Conservation (phyloP, 2,329 filamentous ascomycete species). For the Aspergillus alliaceus region DNA sequence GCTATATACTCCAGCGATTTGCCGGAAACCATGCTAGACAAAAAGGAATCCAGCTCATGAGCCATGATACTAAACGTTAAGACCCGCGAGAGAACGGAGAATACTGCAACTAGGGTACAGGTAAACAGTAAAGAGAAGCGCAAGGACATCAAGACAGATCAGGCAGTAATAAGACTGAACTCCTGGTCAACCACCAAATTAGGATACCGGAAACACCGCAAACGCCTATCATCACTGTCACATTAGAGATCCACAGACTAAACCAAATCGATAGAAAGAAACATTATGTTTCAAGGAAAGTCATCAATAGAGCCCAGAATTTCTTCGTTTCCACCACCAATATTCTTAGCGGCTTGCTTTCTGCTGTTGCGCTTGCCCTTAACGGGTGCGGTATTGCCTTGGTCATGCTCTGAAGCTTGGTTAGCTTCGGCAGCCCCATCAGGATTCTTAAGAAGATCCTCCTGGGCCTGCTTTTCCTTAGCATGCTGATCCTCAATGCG, state of each 20-base stretch:
- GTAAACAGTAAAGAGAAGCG: neutral
- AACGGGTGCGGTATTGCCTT: slow-evolving; percentile 24
- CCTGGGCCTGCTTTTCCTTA: slow-evolving; percentile 45
- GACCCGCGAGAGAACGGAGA: neutral
- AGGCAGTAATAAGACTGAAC: slow-evolving; percentile 1
- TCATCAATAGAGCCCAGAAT: slow-evolving; percentile 42
- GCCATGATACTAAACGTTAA: neutral
- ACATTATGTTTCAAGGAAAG: slow-evolving; percentile 20
- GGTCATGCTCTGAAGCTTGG: slow-evolving; percentile 28
- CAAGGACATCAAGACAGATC: neutral
- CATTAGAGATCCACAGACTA: neutral
- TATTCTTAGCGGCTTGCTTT: slow-evolving; percentile 25
- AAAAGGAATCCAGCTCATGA: neutral
- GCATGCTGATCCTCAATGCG: slow-evolving; percentile 48
- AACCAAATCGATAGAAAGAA: slow-evolving; percentile 1
- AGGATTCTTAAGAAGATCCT: slow-evolving; percentile 44
- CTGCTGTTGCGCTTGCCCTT: slow-evolving; percentile 33
- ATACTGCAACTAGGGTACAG: neutral
- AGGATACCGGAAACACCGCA: slow-evolving; percentile 6
- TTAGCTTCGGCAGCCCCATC: slow-evolving; percentile 31
- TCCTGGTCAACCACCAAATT: neutral
- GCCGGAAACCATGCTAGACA: neutral
- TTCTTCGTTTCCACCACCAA: slow-evolving; percentile 41
- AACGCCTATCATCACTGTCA: slow-evolving; percentile 1
- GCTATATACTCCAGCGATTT: slow-evolving; percentile 4